Base-by-base conservation (phyloP, 371 early-diverging fungal genomes). In the Lichtheimia hyalospora region DNA sequence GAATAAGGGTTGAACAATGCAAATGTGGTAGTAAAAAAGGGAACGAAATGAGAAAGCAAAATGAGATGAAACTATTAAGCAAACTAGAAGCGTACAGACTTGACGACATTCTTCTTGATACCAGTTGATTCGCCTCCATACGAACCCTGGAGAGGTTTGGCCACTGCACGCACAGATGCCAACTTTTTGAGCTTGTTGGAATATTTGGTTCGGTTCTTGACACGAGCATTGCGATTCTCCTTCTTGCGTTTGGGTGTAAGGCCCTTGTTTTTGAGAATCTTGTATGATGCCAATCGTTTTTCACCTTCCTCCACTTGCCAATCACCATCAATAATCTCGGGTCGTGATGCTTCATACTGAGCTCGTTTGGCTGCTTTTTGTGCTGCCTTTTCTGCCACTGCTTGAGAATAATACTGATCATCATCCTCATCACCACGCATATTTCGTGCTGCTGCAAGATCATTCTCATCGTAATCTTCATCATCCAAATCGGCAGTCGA, bases 261-360 rank as follows among this genome's bases (percentile, higher is more conserved):
- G 55, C 98, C 98, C 83, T 90, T 92, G 84, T 98, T 98, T 82
- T 94, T 92, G 68, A 97, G 83, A 60, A 98, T 98, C 68, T 90
- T 85, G 79, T 92, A 95, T 51, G 85, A 88, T 48, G 92, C 88
- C 50, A 80, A 71, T 52, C 98, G 93, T 73, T 96, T 96, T 49
- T 81, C 74, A 60, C 82, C 86, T 40, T 68, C 80, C 3, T 79
- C 81, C 16, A 84, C 74, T 24, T 72, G 52, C 6, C 73, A 65
- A 28, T 76, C 73, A 18, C 79, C 74, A 24, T 68, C 71, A 56
- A 75, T 67, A 61, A 71, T 70, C 48, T 73, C 73, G 66, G 66
- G 67, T 53, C 73, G 67, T 20, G 44, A 69, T 51, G 72, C 77
- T 69, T 75, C 79, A 59, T 67, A 80, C 55, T 62, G 67, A 15